Conservation (phyloP, 345 rosid genomes). For the Bruguiera sexangula region DNA sequence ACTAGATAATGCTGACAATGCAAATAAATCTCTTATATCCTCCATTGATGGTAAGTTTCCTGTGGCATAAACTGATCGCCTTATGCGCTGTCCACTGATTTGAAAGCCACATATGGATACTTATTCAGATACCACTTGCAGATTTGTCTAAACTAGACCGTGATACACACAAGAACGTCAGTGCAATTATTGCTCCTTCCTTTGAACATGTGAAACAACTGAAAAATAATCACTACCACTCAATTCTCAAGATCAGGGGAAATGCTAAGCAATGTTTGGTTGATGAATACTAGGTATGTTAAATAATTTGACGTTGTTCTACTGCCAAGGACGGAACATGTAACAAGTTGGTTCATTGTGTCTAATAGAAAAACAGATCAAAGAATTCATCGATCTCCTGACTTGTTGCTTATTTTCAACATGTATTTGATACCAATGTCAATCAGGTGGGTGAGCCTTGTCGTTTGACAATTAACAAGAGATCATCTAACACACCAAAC, state of each 20-base stretch:
- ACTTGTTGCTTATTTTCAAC: no score
- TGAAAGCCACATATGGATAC: neutral
- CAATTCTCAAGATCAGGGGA: neutral
- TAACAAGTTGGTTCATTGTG: no score
- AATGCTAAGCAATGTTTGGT: neutral
- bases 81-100: neutral
- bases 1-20: neutral
- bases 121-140: neutral
- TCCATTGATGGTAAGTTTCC: neutral
- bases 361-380: no score
- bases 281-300: neutral
- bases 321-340: neutral
- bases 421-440: neutral
- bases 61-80: neutral
- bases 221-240: neutral
- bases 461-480: neutral
- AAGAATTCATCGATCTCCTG: no score
- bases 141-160: neutral
- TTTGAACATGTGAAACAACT: neutral
- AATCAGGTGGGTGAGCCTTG: neutral
- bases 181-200: neutral
- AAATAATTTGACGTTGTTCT: neutral
- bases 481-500: neutral
- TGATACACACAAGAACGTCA: neutral
- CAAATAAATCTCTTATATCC: slow-evolving; percentile 8